Evolutionary conservation across 2,329 filamentous ascomycete species (phyloP).

Genomic region (Pseudovirgaria hyperparasitica): DNA sequence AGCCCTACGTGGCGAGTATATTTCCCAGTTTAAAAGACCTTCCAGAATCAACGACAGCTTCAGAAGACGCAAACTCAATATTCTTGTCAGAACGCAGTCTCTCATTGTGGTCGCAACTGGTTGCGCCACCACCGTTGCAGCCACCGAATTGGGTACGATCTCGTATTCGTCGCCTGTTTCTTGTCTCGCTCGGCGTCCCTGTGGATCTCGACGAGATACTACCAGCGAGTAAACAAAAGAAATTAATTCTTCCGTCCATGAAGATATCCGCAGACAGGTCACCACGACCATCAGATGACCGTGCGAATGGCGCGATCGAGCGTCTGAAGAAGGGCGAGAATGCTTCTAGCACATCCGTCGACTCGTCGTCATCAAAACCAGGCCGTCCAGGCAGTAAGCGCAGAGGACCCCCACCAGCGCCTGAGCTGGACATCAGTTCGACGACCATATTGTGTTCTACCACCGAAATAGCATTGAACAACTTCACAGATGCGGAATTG

Average conservation of each 20-base stretch:
- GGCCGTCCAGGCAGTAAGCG: constrained; percentile 33
- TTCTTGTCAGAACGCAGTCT: constrained; percentile 73
- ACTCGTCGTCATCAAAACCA: constrained; percentile 21
- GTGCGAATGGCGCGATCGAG: constrained; percentile 19
- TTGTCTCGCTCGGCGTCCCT: constrained; percentile 89
- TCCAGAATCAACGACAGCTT: constrained; percentile 30
- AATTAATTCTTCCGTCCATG: constrained; percentile 81
- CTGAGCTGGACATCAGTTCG: constrained; percentile 65
- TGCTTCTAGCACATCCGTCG: constrained; percentile 24
- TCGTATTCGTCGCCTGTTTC: constrained; percentile 83
- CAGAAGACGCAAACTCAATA: constrained; percentile 16
- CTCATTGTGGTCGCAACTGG: constrained; percentile 91
- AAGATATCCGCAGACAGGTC: constrained; percentile 24
- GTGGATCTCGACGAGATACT: constrained; percentile 96
- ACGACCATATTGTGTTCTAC: constrained; percentile 70
- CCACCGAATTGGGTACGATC: constrained; percentile 97
- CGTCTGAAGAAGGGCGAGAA: constrained; percentile 26
- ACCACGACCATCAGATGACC: constrained; percentile 23
- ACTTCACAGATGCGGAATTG: constrained; percentile 69
- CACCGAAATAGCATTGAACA: constrained; percentile 69
- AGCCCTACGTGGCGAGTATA: constrained; percentile 49
- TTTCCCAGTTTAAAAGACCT: constrained; percentile 37
- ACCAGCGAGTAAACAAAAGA: constrained; percentile 95
- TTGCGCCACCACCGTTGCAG: constrained; percentile 85
- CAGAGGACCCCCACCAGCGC: constrained; percentile 52